Percentiles rank a stretch among this genome's conserved stretches.
Conservation (phyloP, 73 alveolate genomes). For the Paramecium primaurelia region DNA sequence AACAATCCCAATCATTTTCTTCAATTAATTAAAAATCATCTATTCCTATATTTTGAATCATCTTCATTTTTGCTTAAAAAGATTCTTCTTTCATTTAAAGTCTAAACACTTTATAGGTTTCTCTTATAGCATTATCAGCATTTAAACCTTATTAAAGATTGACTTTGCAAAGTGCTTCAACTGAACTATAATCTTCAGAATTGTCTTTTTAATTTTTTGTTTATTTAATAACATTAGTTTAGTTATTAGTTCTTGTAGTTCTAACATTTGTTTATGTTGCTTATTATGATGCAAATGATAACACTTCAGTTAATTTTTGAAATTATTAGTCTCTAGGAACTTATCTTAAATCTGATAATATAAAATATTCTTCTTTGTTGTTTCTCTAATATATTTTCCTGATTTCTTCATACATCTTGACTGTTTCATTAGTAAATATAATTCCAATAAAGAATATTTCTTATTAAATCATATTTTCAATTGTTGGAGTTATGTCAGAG, state of each 20-base stretch:
- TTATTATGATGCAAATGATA: not conserved
- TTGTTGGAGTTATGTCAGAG: conserved; percentile 12
- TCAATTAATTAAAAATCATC: not conserved
- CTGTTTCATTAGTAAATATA: not conserved
- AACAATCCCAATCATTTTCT: not conserved
- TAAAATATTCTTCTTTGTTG: not conserved
- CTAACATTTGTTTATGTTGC: not conserved
- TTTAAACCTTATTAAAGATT: not conserved
- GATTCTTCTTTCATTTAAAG: not conserved
- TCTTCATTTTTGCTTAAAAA: not conserved
- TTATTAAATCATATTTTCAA: not conserved
- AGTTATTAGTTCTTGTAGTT: not conserved
- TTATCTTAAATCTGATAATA: not conserved
- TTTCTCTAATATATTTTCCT: not conserved
- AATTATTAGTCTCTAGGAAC: not conserved
- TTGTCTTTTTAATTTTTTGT: not conserved
- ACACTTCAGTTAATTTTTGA: not conserved
- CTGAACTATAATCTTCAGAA: not conserved
- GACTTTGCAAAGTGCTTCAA: not conserved
- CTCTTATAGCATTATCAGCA: not conserved
- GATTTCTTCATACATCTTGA: not conserved
- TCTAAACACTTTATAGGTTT: not conserved
- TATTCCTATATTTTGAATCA: not conserved
- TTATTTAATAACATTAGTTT: not conserved
- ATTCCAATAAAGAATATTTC: not conserved